phyloP scores from a whole-genome alignment of 176 grass and related monocot genomes.

The barley (Hordeum vulgare) region MorexV3_pseudomolecules_assembly NC_058520.1:36393390-36393889 shows the following conservation, averaged over 20 bases:
- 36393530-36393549: constrained; percentile 30
- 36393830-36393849: not conserved
- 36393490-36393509: not conserved
- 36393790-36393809: not conserved
- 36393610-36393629: constrained; percentile 13
- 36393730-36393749: constrained; percentile 10
- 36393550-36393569: constrained; percentile 13
- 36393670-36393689: not conserved
- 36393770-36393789: not conserved
- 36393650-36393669: constrained; percentile 27
- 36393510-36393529: not conserved
- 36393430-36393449: not conserved
- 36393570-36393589: constrained; percentile 4
- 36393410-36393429: not conserved
- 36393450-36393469: not conserved
- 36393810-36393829: not conserved
- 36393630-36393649: constrained; percentile 34
- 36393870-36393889: constrained; percentile 22
- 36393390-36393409: constrained; percentile 28
- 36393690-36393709: not conserved
- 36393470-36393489: not conserved
- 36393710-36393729: not conserved
- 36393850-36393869: not conserved
- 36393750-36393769: not conserved
- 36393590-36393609: constrained; percentile 30